phyloP scores from a whole-genome alignment of 31 red algal species.

The Asparagopsis taxiformis region DNA sequence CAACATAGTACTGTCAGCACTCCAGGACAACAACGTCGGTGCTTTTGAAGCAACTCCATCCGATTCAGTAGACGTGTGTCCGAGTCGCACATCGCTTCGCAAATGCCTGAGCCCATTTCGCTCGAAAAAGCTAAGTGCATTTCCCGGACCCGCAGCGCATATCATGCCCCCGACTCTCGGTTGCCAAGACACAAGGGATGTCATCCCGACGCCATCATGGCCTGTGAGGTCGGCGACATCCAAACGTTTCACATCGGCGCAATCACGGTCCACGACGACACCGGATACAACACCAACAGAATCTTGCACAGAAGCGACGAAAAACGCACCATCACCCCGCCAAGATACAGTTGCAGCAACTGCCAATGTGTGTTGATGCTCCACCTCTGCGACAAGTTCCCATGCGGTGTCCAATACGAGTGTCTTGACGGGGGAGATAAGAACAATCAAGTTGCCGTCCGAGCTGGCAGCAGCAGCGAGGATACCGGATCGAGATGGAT shows the following conservation, averaged over 20 bases:
- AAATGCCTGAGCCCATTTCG: slow-evolving; percentile 64
- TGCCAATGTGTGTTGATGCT: slow-evolving; percentile 2
- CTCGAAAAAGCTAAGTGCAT: slow-evolving; percentile 45
- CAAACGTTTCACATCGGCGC: slow-evolving; percentile 5
- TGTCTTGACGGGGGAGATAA: slow-evolving; percentile 43
- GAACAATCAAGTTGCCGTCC: slow-evolving; percentile 19
- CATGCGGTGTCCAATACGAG: slow-evolving; percentile 36
- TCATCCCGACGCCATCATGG: background rate
- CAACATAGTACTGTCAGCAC: slow-evolving; percentile 16
- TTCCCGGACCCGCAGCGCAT: background rate
- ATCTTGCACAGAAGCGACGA: slow-evolving; percentile 15
- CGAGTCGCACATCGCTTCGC: slow-evolving; percentile 36
- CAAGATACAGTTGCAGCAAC: slow-evolving; percentile 27
- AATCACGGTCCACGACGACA: slow-evolving; percentile 31
- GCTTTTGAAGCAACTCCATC: background rate
- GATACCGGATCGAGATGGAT: slow-evolving; percentile 18
- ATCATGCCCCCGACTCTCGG: slow-evolving; percentile 56
- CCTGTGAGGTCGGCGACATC: slow-evolving; percentile 5
- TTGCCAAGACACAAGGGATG: slow-evolving; percentile 41
- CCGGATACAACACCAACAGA: slow-evolving; percentile 10
- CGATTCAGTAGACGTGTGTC: background rate
- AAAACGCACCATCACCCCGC: slow-evolving; percentile 49
- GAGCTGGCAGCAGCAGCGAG: slow-evolving; percentile 17
- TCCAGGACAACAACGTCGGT: slow-evolving; percentile 36
- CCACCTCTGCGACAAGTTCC: slow-evolving; percentile 24